phyloP scores from a whole-genome alignment of 805 yeast species.

The Schizosaccharomyces lindneri region DNA sequence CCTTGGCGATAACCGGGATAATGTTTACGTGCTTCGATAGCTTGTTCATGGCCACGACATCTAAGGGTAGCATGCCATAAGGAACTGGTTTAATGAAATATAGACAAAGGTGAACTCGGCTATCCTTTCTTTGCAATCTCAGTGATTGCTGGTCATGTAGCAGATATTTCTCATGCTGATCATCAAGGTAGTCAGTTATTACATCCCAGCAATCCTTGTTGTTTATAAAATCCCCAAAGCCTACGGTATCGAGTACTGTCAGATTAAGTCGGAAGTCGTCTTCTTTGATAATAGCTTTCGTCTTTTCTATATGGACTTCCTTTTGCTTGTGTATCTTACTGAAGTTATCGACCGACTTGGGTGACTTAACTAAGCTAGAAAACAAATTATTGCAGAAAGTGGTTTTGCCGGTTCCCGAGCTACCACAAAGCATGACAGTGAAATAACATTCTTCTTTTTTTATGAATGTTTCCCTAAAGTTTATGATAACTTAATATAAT shows the following conservation, averaged over 20 bases:
- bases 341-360: conserved; percentile 16
- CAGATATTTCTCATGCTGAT: conserved; percentile 41
- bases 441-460: background rate
- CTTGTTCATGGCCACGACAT: conserved; percentile 47
- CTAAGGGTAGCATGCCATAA: conserved; percentile 35
- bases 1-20: conserved; percentile 60
- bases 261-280: conserved; percentile 32
- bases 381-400: conserved; percentile 63
- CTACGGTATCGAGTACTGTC: conserved; percentile 48
- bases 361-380: conserved; percentile 21
- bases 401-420: conserved; percentile 56
- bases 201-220: conserved; percentile 44
- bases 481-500: background rate
- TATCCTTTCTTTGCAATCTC: conserved; percentile 28
- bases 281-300: conserved; percentile 31
- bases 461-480: background rate
- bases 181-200: conserved; percentile 49
- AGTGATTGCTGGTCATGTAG: conserved; percentile 58
- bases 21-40: conserved; percentile 50
- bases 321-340: conserved; percentile 17
- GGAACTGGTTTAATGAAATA: conserved; percentile 58
- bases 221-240: conserved; percentile 48
- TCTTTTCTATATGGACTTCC: conserved; percentile 17
- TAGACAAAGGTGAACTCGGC: conserved; percentile 61
- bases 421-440: background rate